Base-by-base conservation (phyloP, 192 early-diverging fungal genomes). In the Martensiomyces pterosporus region DNA sequence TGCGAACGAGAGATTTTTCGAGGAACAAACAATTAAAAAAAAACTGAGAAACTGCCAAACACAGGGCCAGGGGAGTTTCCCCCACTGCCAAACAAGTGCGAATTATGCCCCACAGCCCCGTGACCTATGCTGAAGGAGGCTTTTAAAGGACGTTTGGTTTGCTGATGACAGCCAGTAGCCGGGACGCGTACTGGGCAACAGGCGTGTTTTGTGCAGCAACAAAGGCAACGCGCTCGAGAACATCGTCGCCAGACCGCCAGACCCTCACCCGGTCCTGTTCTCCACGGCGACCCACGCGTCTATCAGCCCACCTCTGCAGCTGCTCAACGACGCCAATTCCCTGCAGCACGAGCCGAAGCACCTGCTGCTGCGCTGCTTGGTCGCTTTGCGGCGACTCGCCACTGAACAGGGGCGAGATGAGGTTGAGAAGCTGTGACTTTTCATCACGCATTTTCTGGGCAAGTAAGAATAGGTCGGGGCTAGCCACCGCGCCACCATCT, bases 221-320 rank as follows among this genome's bases (percentile, higher is more conserved):
- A 55, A 33, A 64, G 10, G 54, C 57, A n/a, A 72, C 32, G 25
- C 69, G 61, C 40, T 72, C 69, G 3, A 72, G 27, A 6, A 72
- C 62, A 1, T 65, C 61, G 27, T 52, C 57, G n/a, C 49, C 62
- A 9, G 42, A 57, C 19, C 57, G 52, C 69, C 69, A 72, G 7
- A 64, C 57, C 10, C 62, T 32, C 10, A 24, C 35, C 4, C 57
- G 53, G 37, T 72, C 68, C 5, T 24, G 29, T 22, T 56, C 52
- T 3, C 61, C 68, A n/a, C 45, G 60, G 5, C 19, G 22, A 3
- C 68, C 68, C 1, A 19, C n/a, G 3, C 68, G 41, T 3, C 68
- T 33, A 39, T 72, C 61, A 1, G 61, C 68, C 68, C 68, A 72
- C 29, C 45, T 52, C 18, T 72, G 68, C 46, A 72, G 53, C 57